phyloP scores from a whole-genome alignment of 106 monocot species.

The Xerophyta viscosa region DNA sequence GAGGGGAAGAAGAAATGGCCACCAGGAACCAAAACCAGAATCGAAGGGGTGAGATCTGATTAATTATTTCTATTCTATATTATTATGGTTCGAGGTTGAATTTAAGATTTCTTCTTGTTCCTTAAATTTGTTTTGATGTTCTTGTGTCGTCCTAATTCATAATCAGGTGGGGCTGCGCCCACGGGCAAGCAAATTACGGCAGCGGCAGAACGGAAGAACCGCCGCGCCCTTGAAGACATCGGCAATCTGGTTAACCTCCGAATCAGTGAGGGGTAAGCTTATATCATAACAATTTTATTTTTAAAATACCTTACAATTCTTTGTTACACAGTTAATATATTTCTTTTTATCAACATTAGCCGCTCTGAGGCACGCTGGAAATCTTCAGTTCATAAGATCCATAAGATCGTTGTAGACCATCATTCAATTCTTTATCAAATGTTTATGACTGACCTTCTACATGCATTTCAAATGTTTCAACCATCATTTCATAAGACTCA shows the following conservation, averaged over 20 bases:
- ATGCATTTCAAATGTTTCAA: neutral
- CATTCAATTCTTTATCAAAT: too few species aligned
- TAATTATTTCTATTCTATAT: neutral
- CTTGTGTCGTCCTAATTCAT: neutral
- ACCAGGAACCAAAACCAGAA: conserved; percentile 11
- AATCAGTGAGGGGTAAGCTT: conserved; percentile 6
- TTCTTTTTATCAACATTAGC: too few species aligned
- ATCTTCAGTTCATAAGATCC: too few species aligned
- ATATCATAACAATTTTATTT: neutral
- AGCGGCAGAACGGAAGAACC: conserved; percentile 14
- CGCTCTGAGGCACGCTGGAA: too few species aligned
- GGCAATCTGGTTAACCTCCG: conserved; percentile 29
- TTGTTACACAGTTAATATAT: neutral
- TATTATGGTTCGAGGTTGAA: neutral
- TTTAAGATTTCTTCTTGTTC: neutral
- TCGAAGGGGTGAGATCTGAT: neutral
- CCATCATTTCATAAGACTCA: neutral
- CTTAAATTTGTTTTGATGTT: neutral
- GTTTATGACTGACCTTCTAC: too few species aligned
- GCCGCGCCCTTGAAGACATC: conserved; percentile 40
- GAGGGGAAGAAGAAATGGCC: conserved; percentile 14
- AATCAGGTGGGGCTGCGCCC: conserved; percentile 14
- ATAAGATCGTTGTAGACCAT: too few species aligned
- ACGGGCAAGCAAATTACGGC: conserved; percentile 23
- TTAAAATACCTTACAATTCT: neutral